Percentiles rank a stretch among this genome's conserved stretches.
phyloP scores from a whole-genome alignment of 2,329 filamentous ascomycete genomes.

The Westerdykella aurantiaca region DNA sequence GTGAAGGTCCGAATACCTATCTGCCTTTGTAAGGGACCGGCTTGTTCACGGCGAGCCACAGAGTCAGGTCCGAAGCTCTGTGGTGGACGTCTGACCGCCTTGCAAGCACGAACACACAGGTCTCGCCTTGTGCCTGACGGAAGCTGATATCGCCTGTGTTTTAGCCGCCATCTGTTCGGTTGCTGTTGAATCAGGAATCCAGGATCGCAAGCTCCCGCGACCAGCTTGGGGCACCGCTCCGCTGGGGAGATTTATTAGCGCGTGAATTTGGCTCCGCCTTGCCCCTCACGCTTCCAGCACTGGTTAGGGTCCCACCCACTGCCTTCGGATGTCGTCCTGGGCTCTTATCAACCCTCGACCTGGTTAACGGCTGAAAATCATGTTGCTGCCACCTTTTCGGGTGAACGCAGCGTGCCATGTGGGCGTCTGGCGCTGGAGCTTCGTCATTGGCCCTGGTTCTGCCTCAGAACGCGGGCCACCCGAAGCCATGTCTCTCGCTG shows the following conservation, averaged over 20 bases:
- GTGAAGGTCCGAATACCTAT: neutral
- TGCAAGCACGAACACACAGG: no score
- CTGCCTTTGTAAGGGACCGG: no score
- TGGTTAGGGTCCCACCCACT: no score
- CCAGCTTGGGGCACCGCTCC: constrained; percentile 5
- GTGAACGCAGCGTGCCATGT: constrained; percentile 12
- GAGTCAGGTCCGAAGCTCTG: no score
- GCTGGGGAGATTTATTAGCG: constrained; percentile 5
- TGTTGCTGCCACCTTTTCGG: constrained; percentile 22
- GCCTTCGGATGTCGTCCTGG: neutral
- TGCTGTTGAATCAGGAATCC: constrained; percentile 8
- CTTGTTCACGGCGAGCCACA: no score
- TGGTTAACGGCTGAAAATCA: constrained; percentile 25
- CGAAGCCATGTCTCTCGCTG: constrained; percentile 25
- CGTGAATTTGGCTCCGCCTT: constrained; percentile 1
- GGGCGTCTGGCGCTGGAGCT: constrained; percentile 12
- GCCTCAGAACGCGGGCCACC: constrained; percentile 14
- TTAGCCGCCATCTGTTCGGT: constrained; percentile 20
- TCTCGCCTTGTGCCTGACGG: no score
- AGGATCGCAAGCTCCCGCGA: constrained; percentile 9
- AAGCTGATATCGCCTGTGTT: constrained; percentile 14
- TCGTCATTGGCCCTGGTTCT: constrained; percentile 23
- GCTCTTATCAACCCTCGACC: constrained; percentile 26
- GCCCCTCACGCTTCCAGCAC: constrained; percentile 1
- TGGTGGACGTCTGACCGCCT: no score